Evolutionary conservation across 768 basidiomycete genomes (phyloP), one percentile per base, ranked within the genome.

Genomic region (Coprinellus micaceus): DNA sequence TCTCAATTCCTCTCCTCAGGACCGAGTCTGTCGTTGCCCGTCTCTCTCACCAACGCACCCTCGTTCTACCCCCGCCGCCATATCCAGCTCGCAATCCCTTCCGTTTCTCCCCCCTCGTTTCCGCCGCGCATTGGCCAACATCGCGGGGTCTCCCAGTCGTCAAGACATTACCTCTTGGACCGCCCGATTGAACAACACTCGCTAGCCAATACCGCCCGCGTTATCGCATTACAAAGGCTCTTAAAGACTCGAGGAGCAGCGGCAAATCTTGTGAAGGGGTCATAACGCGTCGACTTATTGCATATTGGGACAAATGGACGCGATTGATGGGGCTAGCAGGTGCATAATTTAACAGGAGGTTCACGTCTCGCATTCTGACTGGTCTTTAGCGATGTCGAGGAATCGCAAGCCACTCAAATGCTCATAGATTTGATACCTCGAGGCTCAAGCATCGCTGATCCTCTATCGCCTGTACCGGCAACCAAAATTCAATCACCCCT

Each of bases 361-460:
- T 46, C 29, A 40, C 22, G 22, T 13, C 29, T 36, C 9, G 26
- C 21, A 33, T 44, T 37, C 30, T 45, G 52, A 15, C 40, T 7
- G 41, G 52, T 24, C n/a, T 19, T 47, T 53, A 84, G 81, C 64
- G 77, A 77, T 63, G 55, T 67, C 24, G 71, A 66, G 22, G 74
- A 76, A 58, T 80, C 82, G n/a, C 84, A 85, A 58, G 74, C 83
- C 4, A 80, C 80, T 19, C 79, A 84, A 54, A 63, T 85, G 39
- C 65, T 86, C 49, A 68, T 77, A 50, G 72, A 79, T 55, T 73
- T 81, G 6, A 61, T 84, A 22, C 55, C 64, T 19, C 54, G 52
- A 13, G 60, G 57, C 29, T 58, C 61, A 1, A 63, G 48, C 30
- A 64, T 61, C 33, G 33, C 6, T 33, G 33, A n/a, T n/a, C n/a